Base-by-base conservation (phyloP, 257 asterid species). In the Solanum acaule region DNA sequence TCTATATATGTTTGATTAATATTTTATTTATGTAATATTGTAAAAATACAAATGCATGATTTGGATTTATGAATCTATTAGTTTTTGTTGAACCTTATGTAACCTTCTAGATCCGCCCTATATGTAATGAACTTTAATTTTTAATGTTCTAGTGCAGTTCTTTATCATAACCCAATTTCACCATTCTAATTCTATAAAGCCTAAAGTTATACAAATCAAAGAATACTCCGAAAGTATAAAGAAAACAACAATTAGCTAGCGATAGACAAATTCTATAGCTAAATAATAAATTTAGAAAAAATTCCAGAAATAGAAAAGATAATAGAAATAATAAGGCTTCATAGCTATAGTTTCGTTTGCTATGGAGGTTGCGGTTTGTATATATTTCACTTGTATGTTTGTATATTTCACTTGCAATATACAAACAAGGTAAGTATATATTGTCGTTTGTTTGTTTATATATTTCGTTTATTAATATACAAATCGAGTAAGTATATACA, bases 361-460 rank as follows among this genome's bases (percentile, higher is more conserved):
- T 44, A 44, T 44, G 52, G 52, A 44, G 52, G 16, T 12, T 44
- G 16, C 52, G 2, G 2, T 44, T 44, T 44, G 52, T 40, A 40
- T 40, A 40, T 11, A 42, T 42, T 42, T 42, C 49, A 4, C 49
- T 42, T 42, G 15, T 1, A 0, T 1, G 15, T 11, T 42, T 44
- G 49, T 44, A 12, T 44, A 44, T 44, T 12, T 44, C 16, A 0
- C 52, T 44, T 4, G 16, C 0, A 44, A 44, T 44, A 12, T 44
- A 4, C 52, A 0, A 44, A 0, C 52, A 44, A 0, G 0, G 52
- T 44, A 44, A 44, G 1, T 44, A 13, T 44, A 44, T 44, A 42
- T 5, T 40, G 44, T 40, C 44, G 44, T 40, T 40, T 40, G 44
- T 40, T 0, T 40, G 44, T 40, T 9, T 40, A 40, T 40, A 10